phyloP scores from a whole-genome alignment of 2,329 filamentous ascomycete species.

The Fusarium buxicola region DNA sequence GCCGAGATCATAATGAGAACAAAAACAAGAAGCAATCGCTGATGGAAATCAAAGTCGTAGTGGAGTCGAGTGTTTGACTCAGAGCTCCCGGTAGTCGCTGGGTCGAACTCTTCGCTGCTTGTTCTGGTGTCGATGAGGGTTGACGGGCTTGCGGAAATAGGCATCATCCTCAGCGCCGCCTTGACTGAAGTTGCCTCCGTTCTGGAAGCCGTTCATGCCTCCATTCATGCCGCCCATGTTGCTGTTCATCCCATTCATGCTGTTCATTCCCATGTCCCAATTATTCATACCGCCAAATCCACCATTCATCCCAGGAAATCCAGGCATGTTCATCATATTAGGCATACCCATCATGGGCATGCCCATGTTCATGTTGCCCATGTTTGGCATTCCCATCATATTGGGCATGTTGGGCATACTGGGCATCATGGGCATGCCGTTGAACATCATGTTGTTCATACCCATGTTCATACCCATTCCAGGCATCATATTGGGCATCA shows the following conservation, averaged over 20 bases:
- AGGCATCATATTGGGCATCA: conserved; percentile 62
- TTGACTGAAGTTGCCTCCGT: conserved; percentile 57
- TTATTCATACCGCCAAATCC: conserved; percentile 42
- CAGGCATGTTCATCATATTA: conserved; percentile 51
- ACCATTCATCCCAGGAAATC: conserved; percentile 47
- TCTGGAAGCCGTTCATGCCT: conserved; percentile 50
- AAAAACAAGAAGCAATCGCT: conserved; percentile 27
- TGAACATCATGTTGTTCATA: conserved; percentile 55
- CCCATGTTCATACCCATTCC: conserved; percentile 56
- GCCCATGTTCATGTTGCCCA: conserved; percentile 53
- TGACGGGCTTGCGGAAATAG: conserved; percentile 96
- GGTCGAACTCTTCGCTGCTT: conserved; percentile 82
- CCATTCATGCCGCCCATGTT: conserved; percentile 46
- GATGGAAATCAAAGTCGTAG: conserved; percentile 10
- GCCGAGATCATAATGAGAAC: conserved; percentile 10
- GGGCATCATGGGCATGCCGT: conserved; percentile 56
- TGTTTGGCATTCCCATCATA: conserved; percentile 55
- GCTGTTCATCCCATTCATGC: conserved; percentile 48
- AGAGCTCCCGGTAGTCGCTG: conserved; percentile 91
- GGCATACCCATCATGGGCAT: conserved; percentile 51
- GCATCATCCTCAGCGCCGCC: conserved; percentile 85
- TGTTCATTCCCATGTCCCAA: conserved; percentile 46
- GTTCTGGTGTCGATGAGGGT: conserved; percentile 90
- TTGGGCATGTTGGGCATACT: conserved; percentile 56
- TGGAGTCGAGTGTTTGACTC: conserved; percentile 36